These are phyloP conservation scores for Backusella macrospora DNA, from an alignment of 192 early-diverging fungal genomes.

Conservation along the genomic window DNA sequence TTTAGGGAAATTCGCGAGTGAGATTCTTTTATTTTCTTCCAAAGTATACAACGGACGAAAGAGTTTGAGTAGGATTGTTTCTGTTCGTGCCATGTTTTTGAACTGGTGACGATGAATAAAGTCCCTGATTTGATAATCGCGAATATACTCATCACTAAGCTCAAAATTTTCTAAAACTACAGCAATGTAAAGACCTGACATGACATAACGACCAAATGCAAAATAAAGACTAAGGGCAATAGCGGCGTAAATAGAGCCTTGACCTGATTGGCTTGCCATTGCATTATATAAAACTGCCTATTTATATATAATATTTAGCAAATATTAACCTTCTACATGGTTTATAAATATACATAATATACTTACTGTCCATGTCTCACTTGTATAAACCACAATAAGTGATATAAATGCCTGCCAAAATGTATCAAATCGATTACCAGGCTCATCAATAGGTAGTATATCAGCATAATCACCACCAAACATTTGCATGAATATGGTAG, in stretches of 20 bases:
- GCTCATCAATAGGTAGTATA: constrained; percentile 19
- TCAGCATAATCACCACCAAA: constrained; percentile 35
- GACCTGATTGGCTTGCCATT: constrained; percentile 43
- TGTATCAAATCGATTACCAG: constrained; percentile 29
- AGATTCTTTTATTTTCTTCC: constrained; percentile 11
- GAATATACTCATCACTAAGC: constrained; percentile 47
- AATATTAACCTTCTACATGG: neutral
- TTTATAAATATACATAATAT: neutral
- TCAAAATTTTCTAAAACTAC: constrained; percentile 65
- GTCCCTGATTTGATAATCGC: constrained; percentile 28
- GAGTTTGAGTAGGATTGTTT: constrained; percentile 7
- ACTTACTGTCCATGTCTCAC: constrained; percentile 39
- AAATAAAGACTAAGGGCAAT: constrained; percentile 47
- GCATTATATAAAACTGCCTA: constrained; percentile 54
- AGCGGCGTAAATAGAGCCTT: constrained; percentile 44
- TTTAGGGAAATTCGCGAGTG: neutral
- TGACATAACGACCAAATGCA: constrained; percentile 51
- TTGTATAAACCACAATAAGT: constrained; percentile 37
- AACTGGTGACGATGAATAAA: constrained; percentile 23
- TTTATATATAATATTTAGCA: neutral
- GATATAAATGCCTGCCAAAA: constrained; percentile 37
- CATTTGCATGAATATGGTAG: constrained; percentile 38
- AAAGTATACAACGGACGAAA: constrained; percentile 12
- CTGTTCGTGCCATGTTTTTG: constrained; percentile 8
- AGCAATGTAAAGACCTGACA: constrained; percentile 57